Base-by-base conservation (phyloP, 345 rosid genomes). In the Murraya paniculata region DNA sequence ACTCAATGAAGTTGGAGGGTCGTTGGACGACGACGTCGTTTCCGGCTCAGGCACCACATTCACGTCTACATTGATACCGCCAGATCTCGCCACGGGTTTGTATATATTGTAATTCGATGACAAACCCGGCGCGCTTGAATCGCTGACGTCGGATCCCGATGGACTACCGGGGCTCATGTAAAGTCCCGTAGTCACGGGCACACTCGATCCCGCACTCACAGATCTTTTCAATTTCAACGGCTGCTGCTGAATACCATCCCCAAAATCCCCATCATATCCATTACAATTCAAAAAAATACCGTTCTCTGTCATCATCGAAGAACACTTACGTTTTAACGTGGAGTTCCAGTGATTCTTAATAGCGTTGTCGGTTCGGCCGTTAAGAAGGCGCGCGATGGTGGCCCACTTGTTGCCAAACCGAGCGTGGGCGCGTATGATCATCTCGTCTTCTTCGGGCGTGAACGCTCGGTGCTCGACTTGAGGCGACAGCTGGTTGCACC, bases 281-380 rank as follows among this genome's bases (percentile, higher is more conserved):
- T 81, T 87, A 53, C 74, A 77, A 1, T 62, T 81, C 16, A 73
- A 81, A 24, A 79, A 74, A 64, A 74, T 80, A 19, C 82, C 85
- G 24, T 88, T 85, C 27, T 84, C 91, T 22, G 86, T 86, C 58
- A 82, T 2, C 38, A 78, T 74, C 28, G 86, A 81, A 0, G 82
- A 80, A 35, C 96, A 92, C 87, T 93, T 93, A 19, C 99, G 79
- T 85, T 95, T 95, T 1, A 95, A 87, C 45, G 98, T 94, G 0
- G 98, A 95, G 89, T 95, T 93, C 98, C 98, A 94, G 84, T 93
- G 98, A 36, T 95, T 95, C 81, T 95, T 95, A 33, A 93, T 89
- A 24, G 98, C 97, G 95, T 93, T 95, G 73, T 91, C 98, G 22
- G 98, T 95, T 28, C 98, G 90, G 45, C 98, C 98, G 66, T 87